Conservation (phyloP, 768 basidiomycete species). For the Boletus sp. region DNA sequence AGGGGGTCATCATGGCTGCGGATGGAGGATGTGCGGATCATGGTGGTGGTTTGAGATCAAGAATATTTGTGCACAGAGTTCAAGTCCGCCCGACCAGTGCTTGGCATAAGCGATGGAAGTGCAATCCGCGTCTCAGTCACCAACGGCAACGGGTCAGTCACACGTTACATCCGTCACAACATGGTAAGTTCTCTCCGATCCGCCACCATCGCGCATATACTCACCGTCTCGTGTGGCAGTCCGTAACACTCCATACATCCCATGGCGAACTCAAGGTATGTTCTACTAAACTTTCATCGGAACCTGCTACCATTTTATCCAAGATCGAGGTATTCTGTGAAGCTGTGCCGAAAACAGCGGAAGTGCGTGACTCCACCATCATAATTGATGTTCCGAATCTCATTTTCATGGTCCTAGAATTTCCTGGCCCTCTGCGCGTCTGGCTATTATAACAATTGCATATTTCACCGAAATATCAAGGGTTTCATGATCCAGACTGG, state of each 20-base stretch:
- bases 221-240: conserved; percentile 44
- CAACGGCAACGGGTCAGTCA: conserved; percentile 11
- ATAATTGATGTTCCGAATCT: neutral
- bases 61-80: conserved; percentile 2
- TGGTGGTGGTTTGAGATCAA: conserved; percentile 37
- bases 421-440: conserved; percentile 94
- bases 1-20: conserved; percentile 80
- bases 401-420: conserved; percentile 53
- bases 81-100: neutral
- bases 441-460: conserved; percentile 76
- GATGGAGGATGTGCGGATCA: conserved; percentile 68
- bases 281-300: neutral
- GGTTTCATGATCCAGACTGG: conserved; percentile 96
- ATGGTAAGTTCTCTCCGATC: conserved; percentile 29
- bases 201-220: conserved; percentile 23
- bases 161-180: conserved; percentile 26
- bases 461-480: conserved; percentile 95
- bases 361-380: conserved; percentile 48
- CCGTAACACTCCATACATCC: conserved; percentile 93
- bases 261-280: conserved; percentile 91
- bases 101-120: neutral
- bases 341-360: conserved; percentile 91
- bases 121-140: neutral
- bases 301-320: neutral
- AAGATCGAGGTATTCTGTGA: conserved; percentile 98